Conservation (phyloP, 2,329 filamentous ascomycete species). For the Claviceps maximensis region DNA sequence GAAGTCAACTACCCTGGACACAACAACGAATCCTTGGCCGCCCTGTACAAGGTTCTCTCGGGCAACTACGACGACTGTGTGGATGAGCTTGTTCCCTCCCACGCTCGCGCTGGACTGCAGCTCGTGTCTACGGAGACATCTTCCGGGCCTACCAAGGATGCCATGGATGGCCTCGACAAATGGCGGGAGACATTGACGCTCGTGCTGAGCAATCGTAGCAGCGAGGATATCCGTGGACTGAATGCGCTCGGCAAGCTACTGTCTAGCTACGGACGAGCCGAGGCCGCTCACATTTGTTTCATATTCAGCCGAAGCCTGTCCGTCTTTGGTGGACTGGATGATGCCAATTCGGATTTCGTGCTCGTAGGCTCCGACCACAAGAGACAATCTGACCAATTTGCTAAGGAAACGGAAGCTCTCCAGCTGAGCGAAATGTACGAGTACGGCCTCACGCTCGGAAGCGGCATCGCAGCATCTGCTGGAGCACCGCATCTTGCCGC, state of each 20-base stretch:
- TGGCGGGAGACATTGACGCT: constrained; percentile 86
- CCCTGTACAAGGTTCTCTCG: constrained; percentile 85
- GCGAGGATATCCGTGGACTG: constrained; percentile 64
- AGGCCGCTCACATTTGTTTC: constrained; percentile 90
- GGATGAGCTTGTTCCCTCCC: constrained; percentile 86
- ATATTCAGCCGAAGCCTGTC: constrained; percentile 64
- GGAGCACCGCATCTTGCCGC: constrained; percentile 70
- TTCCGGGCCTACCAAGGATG: constrained; percentile 51
- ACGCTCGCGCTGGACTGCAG: constrained; percentile 82
- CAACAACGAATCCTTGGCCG: constrained; percentile 76
- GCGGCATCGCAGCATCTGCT: constrained; percentile 34
- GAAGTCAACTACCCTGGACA: constrained; percentile 75
- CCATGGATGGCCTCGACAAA: constrained; percentile 74
- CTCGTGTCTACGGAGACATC: constrained; percentile 67
- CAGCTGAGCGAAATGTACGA: constrained; percentile 94
- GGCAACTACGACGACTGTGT: constrained; percentile 91
- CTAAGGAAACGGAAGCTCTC: constrained; percentile 72
- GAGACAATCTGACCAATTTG: constrained; percentile 55
- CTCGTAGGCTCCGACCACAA: constrained; percentile 76
- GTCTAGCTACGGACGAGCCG: constrained; percentile 70
- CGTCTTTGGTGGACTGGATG: constrained; percentile 72
- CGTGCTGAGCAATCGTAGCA: constrained; percentile 76
- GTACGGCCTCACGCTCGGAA: constrained; percentile 65
- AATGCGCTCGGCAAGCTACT: constrained; percentile 71
- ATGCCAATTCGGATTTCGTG: constrained; percentile 64